Conservation (phyloP, 2,329 filamentous ascomycete species). For the Fusarium domesticum region DNA sequence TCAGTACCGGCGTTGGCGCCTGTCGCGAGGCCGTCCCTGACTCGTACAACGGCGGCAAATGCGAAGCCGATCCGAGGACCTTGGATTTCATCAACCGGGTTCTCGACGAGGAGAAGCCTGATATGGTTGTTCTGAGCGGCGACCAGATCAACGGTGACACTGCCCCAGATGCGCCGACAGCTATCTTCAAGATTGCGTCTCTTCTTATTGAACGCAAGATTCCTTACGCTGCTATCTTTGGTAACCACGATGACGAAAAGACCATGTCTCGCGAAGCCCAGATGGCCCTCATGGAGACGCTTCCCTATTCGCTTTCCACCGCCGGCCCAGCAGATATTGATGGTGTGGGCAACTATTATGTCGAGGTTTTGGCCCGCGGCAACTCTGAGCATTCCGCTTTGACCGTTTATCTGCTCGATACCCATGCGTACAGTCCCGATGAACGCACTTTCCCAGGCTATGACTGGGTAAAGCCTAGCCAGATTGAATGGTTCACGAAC, state of each 20-base stretch:
- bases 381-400: constrained; percentile 81
- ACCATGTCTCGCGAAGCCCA: constrained; percentile 71
- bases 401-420: constrained; percentile 92
- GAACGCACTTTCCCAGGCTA: constrained; percentile 88
- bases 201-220: constrained; percentile 83
- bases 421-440: constrained; percentile 87
- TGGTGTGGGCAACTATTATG: constrained; percentile 90
- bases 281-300: constrained; percentile 80
- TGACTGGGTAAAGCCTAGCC: constrained; percentile 92
- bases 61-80: constrained; percentile 88
- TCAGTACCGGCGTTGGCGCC: constrained; percentile 81
- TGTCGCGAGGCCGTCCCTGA: constrained; percentile 86
- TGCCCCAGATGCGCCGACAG: constrained; percentile 83
- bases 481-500: constrained; percentile 90
- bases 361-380: constrained; percentile 82
- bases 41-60: constrained; percentile 68
- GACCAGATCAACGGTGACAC: constrained; percentile 96
- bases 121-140: constrained; percentile 86
- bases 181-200: constrained; percentile 89
- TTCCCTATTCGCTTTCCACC: constrained; percentile 86
- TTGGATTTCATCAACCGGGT: constrained; percentile 82
- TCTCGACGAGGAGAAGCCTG: constrained; percentile 88
- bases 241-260: constrained; percentile 95
- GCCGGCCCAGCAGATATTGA: constrained; percentile 81
- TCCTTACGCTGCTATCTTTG: constrained; percentile 91